A percentile compares a stretch with the other conserved stretches of the same genome.
These are phyloP conservation scores for Lithocarpus polystachyus DNA, from an alignment of 306 rosid species.

Conservation along the genomic window DNA sequence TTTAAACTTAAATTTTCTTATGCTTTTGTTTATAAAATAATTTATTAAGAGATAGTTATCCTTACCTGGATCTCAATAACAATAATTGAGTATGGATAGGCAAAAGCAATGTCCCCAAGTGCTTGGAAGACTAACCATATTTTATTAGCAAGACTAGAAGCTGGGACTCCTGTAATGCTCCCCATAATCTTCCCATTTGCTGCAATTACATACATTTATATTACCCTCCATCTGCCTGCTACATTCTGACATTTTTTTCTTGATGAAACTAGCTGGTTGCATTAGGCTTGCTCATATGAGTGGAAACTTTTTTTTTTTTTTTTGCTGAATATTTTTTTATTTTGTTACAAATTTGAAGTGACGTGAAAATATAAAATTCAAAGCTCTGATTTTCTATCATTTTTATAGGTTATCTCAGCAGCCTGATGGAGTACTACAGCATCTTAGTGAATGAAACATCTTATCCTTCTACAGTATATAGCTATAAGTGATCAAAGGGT, in stretches of 20 bases:
- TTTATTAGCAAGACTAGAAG: constrained; percentile 43
- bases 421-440: not conserved
- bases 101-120: constrained; percentile 85
- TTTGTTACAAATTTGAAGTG: not conserved
- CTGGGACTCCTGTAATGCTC: constrained; percentile 41
- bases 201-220: constrained; percentile 22
- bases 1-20: too few relatives aligned
- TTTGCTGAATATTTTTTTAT: too few relatives aligned
- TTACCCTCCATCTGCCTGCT: not conserved
- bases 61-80: constrained; percentile 83
- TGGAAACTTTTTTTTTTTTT: not conserved
- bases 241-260: too few relatives aligned
- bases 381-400: not conserved
- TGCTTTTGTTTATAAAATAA: not conserved
- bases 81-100: constrained; percentile 80
- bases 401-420: not conserved
- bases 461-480: not conserved
- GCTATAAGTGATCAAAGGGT: not conserved
- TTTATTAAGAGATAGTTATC: not conserved
- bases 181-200: constrained; percentile 66
- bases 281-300: not conserved
- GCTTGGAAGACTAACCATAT: constrained; percentile 71
- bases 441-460: not conserved
- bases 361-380: not conserved
- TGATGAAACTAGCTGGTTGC: not conserved